A percentile compares a stretch with the other conserved stretches of the same genome.
phyloP scores from a whole-genome alignment of 768 basidiomycete genomes.

The Dacryopinax spathularia region DNA sequence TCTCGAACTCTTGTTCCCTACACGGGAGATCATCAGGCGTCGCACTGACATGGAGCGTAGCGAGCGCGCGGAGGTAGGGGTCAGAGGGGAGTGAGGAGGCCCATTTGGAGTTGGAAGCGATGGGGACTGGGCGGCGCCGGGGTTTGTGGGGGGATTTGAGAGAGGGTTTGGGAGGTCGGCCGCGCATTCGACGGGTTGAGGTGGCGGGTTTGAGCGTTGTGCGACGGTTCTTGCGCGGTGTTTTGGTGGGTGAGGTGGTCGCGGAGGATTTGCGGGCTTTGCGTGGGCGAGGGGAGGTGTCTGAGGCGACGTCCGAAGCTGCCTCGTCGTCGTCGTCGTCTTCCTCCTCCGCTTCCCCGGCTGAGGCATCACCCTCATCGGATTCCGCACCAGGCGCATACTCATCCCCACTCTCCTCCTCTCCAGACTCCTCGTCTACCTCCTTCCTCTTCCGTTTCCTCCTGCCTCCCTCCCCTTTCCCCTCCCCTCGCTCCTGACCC shows the following conservation, averaged over 20 bases:
- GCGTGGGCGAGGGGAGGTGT: conserved; percentile 19
- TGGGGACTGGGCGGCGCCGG: conserved; percentile 15
- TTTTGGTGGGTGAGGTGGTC: conserved; percentile 27
- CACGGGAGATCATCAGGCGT: conserved; percentile 83
- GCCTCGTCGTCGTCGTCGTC: conserved; percentile 12
- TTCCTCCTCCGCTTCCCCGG: conserved; percentile 25
- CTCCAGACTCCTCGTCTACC: conserved; percentile 11
- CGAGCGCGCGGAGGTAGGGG: conserved; percentile 77
- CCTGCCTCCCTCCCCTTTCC: conserved; percentile 4
- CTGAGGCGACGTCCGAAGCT: conserved; percentile 13
- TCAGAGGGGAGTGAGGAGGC: conserved; percentile 46
- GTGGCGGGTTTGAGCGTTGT: conserved; percentile 25
- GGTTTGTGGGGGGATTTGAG: conserved; percentile 18
- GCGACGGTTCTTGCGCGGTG: conserved; percentile 45
- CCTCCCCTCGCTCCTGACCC: conserved; percentile 14
- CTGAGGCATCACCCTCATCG: conserved; percentile 35
- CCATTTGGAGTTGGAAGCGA: conserved; percentile 19
- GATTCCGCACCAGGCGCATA: conserved; percentile 20
- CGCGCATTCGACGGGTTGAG: conserved; percentile 23
- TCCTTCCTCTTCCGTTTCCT: conserved; percentile 10
- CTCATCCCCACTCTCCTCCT: conserved; percentile 15
- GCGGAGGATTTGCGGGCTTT: conserved; percentile 16
- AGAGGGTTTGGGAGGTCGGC: conserved; percentile 26
- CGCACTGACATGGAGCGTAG: conserved; percentile 82
- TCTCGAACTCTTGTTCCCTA: conserved; percentile 68